A percentile compares a stretch with the other conserved stretches of the same genome.
Evolutionary conservation across 208 protist species (phyloP).

Genomic region (Tritrichomonas musculus): DNA sequence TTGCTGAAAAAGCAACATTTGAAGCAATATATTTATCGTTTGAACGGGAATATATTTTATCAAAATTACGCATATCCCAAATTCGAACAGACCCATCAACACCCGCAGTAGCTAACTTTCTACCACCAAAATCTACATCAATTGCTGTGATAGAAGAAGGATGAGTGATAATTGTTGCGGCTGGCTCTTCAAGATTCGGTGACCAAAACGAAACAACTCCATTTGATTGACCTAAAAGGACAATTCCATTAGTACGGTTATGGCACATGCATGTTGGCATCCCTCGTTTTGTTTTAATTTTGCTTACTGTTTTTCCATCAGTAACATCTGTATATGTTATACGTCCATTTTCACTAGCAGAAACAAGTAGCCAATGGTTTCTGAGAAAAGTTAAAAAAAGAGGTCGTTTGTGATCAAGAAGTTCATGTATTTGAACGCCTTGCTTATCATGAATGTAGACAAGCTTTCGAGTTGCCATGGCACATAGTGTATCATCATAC

Average conservation of each 20-base stretch:
- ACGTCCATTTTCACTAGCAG: not conserved
- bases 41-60: not conserved
- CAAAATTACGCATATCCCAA: conserved; percentile 1
- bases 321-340: not conserved
- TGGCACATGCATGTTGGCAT: not conserved
- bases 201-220: conserved; percentile 1
- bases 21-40: not conserved
- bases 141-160: not conserved
- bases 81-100: not conserved
- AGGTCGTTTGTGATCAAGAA: not conserved
- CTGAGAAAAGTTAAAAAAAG: not conserved
- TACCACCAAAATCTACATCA: conserved; percentile 2
- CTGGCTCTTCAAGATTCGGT: not conserved
- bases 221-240: not conserved
- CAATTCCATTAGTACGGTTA: not conserved
- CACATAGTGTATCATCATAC: not conserved
- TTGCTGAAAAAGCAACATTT: not conserved
- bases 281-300: not conserved
- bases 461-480: not conserved
- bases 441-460: not conserved
- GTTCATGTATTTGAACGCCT: conserved; percentile 7
- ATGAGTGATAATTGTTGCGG: not conserved
- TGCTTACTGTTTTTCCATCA: not conserved
- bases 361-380: not conserved
- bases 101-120: not conserved